Evolutionary conservation across 2,329 filamentous ascomycete genomes (phyloP).

Genomic region (Paraphoma sp.): DNA sequence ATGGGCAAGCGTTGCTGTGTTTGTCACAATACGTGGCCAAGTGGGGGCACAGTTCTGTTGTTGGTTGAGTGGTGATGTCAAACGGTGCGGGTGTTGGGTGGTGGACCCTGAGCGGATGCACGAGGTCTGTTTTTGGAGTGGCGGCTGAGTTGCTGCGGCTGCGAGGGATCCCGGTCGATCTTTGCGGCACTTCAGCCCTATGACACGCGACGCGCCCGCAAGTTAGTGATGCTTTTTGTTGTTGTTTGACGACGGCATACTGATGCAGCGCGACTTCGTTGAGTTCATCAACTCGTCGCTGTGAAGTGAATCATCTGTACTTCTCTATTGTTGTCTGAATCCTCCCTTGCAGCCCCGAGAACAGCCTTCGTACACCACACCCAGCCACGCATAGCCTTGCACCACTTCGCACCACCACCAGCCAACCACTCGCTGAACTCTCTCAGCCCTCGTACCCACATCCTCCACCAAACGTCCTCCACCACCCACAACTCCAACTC

Average conservation of each 20-base stretch:
- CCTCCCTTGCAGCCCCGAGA: neutral
- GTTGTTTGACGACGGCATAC: neutral
- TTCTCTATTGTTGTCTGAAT: neutral
- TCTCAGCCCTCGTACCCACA: neutral
- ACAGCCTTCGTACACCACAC: neutral
- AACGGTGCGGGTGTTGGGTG: neutral
- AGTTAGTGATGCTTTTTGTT: neutral
- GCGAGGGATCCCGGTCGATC: constrained; percentile 7
- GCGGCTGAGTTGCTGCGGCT: constrained; percentile 16
- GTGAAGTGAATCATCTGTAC: neutral
- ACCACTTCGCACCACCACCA: neutral
- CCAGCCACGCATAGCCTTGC: neutral
- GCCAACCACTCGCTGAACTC: neutral
- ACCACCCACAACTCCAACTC: neutral
- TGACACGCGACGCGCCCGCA: constrained; percentile 1
- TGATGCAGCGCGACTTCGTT: neutral
- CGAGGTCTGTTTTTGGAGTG: constrained; percentile 24
- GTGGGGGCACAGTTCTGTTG: neutral
- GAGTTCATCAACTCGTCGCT: neutral
- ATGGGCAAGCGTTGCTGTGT: neutral
- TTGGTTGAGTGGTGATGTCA: constrained; percentile 14
- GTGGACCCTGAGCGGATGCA: constrained; percentile 7
- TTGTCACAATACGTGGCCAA: neutral
- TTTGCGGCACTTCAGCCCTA: constrained; percentile 13
- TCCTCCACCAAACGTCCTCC: neutral